Evolutionary conservation across 2,329 filamentous ascomycete species (phyloP), one percentile per base, ranked within the genome.

Genomic region (Colletotrichum ledebouriae): DNA sequence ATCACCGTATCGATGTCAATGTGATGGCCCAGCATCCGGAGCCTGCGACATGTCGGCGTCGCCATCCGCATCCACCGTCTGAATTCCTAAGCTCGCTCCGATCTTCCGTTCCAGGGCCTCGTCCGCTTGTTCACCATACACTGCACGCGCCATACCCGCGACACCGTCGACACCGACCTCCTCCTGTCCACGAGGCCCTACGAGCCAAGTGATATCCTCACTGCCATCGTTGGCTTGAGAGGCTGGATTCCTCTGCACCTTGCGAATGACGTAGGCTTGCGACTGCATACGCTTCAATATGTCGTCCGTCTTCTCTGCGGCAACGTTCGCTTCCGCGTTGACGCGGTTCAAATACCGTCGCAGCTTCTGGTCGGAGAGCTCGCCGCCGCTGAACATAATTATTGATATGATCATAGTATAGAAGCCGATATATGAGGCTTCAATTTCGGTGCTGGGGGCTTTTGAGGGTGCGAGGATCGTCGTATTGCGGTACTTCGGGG

Each of bases 111-210:
- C 85, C 59, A 91, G 75, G 71, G 89, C 86, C 3, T 85, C 81
- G 2, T 81, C 80, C 50, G 82, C 81, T 7, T 71, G 70, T 6
- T 82, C 82, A 1, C 84, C 87, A 76, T 89, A 91, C 0, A 90
- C 83, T 61, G 85, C 78, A 75, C 88, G 80, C 4, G 94, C 88
- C 71, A 98, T 79, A 0, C 89, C 89, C 17, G 89, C 88, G 12
- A 96, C 91, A 0, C 92, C 93, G 57, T 89, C 86, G n/a, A 90
- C 84, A 0, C 92, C 93, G 41, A 98, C 87, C 78, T 98, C 96
- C 7, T 94, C 85, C 79, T 92, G 96, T 6, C 92, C 95, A 22
- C 96, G 87, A 6, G 94, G 91, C 0, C 96, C 96, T 13, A 98
- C 87, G 63, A 92, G 87, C 86, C 93, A 99, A 55, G 93, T 94